Base-by-base conservation (phyloP, 345 rosid genomes). In the Lumnitzera littorea region DNA sequence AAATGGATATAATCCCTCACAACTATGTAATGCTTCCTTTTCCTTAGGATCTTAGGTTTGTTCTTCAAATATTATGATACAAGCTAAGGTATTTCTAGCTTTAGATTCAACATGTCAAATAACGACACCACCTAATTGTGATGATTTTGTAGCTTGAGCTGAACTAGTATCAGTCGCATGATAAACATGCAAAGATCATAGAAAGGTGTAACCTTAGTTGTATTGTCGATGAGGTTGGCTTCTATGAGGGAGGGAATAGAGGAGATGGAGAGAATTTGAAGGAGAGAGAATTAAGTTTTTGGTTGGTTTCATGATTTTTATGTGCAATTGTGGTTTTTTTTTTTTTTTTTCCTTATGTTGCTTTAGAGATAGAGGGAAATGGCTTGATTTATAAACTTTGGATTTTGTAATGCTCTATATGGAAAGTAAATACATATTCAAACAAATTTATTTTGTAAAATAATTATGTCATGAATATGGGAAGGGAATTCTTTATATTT, bases 61-160 rank as follows among this genome's bases (percentile, higher is more conserved):
- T 43, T 61, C 61, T 3, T 27, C 60, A 46, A 67, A 47, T 62
- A 47, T 2, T 11, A 52, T 54, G 65, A 73, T 76, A 31, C 69
- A 51, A n/a, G 54, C 1, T 15, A 66, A 17, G 48, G 71, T 53
- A 12, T 23, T 47, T 7, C 48, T 60, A 46, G 72, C 52, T 3
- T 57, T 69, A 6, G 56, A 61, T 14, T 62, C 55, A 11, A 72
- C 60, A 56, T 71, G 60, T 43, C 66, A 63, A 12, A 70, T 64
- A 20, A 63, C 62, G 64, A 82, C 68, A 27, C 57, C 65, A 24
- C 48, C 78, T 11, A 76, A 66, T 25, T 73, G 78, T 12, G 24
- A 36, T 36, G 43, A 2, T 36, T 36, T 36, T 36, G 43, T 36
- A 36, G 43, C 43, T 5, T 36, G 3, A 36, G 53, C 25, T 24